phyloP scores from a whole-genome alignment of 768 basidiomycete species.

The Agrocybe praecox region DNA sequence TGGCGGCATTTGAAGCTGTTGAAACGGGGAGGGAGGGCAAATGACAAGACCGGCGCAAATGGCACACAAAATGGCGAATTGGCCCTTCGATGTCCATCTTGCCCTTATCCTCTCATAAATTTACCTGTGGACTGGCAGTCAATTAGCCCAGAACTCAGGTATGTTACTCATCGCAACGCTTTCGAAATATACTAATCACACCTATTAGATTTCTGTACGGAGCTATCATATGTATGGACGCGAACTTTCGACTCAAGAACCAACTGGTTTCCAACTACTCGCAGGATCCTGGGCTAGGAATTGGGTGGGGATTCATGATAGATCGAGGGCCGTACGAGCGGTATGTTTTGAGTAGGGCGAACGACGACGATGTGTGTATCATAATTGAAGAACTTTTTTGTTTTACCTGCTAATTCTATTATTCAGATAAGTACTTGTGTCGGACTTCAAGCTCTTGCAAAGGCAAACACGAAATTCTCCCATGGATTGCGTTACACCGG shows the following conservation, averaged over 20 bases:
- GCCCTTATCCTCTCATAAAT: slow-evolving; percentile 33
- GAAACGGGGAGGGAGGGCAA: slow-evolving; percentile 23
- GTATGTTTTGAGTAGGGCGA: slow-evolving; percentile 7
- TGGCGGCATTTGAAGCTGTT: too few relatives aligned
- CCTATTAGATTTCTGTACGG: slow-evolving; percentile 14
- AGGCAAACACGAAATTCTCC: too few relatives aligned
- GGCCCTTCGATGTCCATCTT: slow-evolving; percentile 33
- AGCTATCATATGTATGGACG: too few relatives aligned
- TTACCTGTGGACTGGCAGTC: slow-evolving; percentile 23
- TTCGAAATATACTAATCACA: not conserved
- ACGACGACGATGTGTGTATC: slow-evolving; percentile 11
- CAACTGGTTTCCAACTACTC: slow-evolving; percentile 12
- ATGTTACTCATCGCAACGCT: not conserved
- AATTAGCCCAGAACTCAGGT: not conserved
- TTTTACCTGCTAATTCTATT: too few relatives aligned
- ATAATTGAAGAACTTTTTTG: not conserved
- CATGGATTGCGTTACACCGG: too few relatives aligned
- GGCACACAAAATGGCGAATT: slow-evolving; percentile 25
- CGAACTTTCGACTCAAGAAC: slow-evolving; percentile 13
- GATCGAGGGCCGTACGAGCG: slow-evolving; percentile 2
- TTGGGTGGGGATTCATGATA: slow-evolving; percentile 11
- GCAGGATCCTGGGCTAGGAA: slow-evolving; percentile 9
- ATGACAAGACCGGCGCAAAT: slow-evolving; percentile 17
- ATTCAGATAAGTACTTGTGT: too few relatives aligned
- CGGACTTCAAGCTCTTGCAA: too few relatives aligned